Evolutionary conservation across 768 basidiomycete species (phyloP), one percentile per base, ranked within the genome.

Genomic region (Hygrocybe coccinea): DNA sequence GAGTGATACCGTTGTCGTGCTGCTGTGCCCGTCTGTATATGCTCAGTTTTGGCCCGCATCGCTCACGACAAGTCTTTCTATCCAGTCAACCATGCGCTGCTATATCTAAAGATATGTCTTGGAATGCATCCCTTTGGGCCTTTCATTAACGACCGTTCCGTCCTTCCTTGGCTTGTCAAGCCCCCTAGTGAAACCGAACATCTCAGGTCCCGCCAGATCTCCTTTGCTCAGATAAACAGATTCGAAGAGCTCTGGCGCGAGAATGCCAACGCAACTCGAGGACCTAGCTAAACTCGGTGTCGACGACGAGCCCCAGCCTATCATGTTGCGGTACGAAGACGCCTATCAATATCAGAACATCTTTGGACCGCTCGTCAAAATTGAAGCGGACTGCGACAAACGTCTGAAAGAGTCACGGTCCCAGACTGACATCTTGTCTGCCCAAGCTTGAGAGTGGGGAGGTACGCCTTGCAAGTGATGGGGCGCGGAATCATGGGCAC

Each of bases 281-380:
- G 97, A 99, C 69, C 84, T 98, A 8, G 95, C 97, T 68, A 95
- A 97, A 67, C 93, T 94, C 0, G 94, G 95, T 5, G 90, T 97
- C 1, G 97, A 99, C 64, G 97, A 99, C 70, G 97, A 99, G 65
- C 94, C 97, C 2, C 94, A 97, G 68, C 83, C 88, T 6, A 89
- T 99, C 59, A 68, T 95, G 21, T 72, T 89, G 52, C 87, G 86
- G 60, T 99, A 99, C 69, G 95, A 98, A 68, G 97, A 99, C 69
- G 97, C 97, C 44, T 99, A 98, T 67, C 97, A 98, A 65, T 99
- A 99, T 69, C 97, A 99, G 75, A 99, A 99, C 67, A 98, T 99
- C 54, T 95, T 98, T 65, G 97, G 97, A 4, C 97, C 97, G 14
- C 82, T 99, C 45, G 97, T 99, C 71, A 99, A 99, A 76, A 98